Base-by-base conservation (phyloP, 2,329 filamentous ascomycete genomes). In the Aspergillus ruber region DNA sequence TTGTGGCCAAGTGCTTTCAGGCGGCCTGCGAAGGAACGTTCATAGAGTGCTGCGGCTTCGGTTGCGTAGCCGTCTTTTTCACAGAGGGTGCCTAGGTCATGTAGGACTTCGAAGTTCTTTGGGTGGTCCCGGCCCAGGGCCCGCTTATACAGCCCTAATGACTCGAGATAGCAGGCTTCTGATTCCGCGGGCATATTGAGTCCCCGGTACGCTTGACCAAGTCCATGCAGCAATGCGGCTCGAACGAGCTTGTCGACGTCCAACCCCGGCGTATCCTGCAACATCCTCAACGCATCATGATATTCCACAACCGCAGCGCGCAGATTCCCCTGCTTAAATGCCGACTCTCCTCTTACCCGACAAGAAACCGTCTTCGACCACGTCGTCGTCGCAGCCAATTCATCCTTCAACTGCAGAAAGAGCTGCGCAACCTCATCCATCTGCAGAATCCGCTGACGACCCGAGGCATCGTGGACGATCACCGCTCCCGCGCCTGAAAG, bases 1-100 rank as follows among this genome's bases (percentile, higher is more conserved):
- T 63, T 60, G 21, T 59, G 56, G 9, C 61, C 61, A 2, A 63
- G 52, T 1, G 52, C 59, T 46, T 60, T 62, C 35, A 63, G 39
- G 43, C 61, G 56, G 21, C 61, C 61, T 43, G 61, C 61, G 32
- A 61, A 61, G 27, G 61, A 61, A 17, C 61, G 56, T 36, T 64
- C 61, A 20, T 62, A 63, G 5, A 64, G 43, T 42, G 59, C 61
- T 3, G 61, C 53, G 42, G 61, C 61, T 51, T 63, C 59, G 3
- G 56, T 62, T n/a, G 60, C 57, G 40, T 62, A 63, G 17, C 61
- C 61, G 15, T 63, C 61, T 41, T 51, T 58, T 36, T 61, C 61
- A 20, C 55, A 62, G 13, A 64, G 55, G 13, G 52, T 54, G 3
- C 57, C 61, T 3, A 64, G 50, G 39, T 63, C 61, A 23, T 63